Conservation (phyloP, 257 asterid genomes). For the Agastache rugosa region DNA sequence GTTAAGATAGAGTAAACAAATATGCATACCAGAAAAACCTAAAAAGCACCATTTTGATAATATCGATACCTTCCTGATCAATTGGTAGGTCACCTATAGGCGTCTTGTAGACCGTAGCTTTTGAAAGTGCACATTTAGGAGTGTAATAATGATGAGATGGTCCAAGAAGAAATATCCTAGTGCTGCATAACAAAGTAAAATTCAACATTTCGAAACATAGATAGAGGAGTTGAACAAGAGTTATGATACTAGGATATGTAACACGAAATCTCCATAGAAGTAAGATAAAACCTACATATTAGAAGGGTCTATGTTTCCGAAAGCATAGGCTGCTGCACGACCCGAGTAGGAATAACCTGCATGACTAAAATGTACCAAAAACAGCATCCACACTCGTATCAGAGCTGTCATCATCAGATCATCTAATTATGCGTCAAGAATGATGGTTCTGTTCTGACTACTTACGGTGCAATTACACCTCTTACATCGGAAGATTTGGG, state of each 20-base stretch:
- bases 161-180: conserved; percentile 95
- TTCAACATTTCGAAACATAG: background rate
- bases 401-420: conserved; percentile 20
- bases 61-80: conserved; percentile 79
- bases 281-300: conserved; percentile 56
- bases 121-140: conserved; percentile 88
- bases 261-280: background rate
- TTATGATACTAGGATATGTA: background rate
- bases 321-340: conserved; percentile 97
- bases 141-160: conserved; percentile 98
- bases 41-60: conserved; percentile 7
- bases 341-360: conserved; percentile 99
- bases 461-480: conserved; percentile 99
- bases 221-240: conserved; percentile 5
- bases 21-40: background rate
- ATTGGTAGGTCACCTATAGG: conserved; percentile 93
- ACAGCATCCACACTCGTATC: conserved; percentile 31
- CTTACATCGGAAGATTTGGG: conserved; percentile 76
- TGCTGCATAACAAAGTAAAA: conserved; percentile 53
- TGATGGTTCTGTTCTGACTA: conserved; percentile 29
- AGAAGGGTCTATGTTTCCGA: conserved; percentile 89
- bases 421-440: background rate
- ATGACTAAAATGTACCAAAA: conserved; percentile 65
- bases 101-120: conserved; percentile 81
- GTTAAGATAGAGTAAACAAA: background rate